Conservation (phyloP, 495 filamentous ascomycete species). For the Xylaria castorea region DNA sequence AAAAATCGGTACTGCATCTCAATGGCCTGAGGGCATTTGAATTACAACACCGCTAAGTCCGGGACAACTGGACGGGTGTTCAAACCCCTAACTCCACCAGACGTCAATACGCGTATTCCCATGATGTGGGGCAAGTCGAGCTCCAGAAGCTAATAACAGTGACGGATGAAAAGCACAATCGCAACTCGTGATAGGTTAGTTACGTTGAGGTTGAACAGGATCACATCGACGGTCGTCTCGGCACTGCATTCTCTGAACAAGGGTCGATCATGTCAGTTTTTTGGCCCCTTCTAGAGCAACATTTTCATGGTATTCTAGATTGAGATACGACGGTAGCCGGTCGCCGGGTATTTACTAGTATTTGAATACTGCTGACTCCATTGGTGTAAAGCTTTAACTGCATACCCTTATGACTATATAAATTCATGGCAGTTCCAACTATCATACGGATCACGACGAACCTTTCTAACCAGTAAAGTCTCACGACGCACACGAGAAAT, state of each 20-base stretch:
- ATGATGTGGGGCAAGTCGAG: neutral
- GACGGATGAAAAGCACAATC: neutral
- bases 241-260: neutral
- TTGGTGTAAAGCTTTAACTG: neutral
- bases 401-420: neutral
- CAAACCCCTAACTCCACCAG: conserved; percentile 7
- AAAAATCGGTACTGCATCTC: neutral
- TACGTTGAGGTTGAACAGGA: neutral
- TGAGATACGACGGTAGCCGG: neutral
- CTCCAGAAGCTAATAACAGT: neutral
- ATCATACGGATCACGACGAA: neutral
- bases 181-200: neutral
- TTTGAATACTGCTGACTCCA: neutral
- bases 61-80: neutral
- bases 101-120: conserved; percentile 19
- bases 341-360: neutral
- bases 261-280: neutral
- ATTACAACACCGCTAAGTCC: neutral
- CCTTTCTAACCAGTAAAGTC: neutral
- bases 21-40: neutral
- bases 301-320: neutral
- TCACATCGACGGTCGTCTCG: neutral
- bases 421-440: neutral
- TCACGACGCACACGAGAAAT: neutral
- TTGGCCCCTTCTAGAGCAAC: neutral